A percentile compares a stretch with the other conserved stretches of the same genome.
Conservation (phyloP, 1,284 basidiomycete genomes). For the Neonothopanus nambi region DNA sequence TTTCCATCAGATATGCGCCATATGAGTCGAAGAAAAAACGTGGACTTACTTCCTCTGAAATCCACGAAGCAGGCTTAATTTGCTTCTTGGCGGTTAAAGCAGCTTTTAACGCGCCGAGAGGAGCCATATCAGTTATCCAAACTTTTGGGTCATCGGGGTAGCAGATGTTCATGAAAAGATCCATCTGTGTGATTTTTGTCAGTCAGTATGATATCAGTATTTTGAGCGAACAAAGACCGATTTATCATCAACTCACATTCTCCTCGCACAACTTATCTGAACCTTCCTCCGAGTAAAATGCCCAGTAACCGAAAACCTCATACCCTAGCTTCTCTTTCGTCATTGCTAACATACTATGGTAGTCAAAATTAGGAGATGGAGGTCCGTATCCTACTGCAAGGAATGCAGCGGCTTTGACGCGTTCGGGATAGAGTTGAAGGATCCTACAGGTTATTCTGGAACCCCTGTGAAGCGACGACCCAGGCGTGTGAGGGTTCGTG, state of each 20-base stretch:
- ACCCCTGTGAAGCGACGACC: slow-evolving; percentile 32
- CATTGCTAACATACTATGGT: slow-evolving; percentile 25
- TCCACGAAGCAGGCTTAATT: slow-evolving; percentile 1
- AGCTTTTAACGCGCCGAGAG: background rate
- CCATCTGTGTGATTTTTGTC: background rate
- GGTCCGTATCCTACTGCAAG: slow-evolving; percentile 11
- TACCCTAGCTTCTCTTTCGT: slow-evolving; percentile 29
- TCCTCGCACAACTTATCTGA: slow-evolving; percentile 30
- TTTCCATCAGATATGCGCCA: background rate
- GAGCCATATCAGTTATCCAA: background rate
- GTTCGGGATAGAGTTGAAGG: slow-evolving; percentile 25
- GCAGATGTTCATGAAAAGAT: background rate
- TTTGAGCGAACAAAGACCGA: background rate
- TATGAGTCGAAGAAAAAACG: background rate
- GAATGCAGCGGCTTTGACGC: slow-evolving; percentile 32
- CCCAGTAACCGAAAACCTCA: slow-evolving; percentile 41
- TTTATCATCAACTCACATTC: slow-evolving; percentile 24
- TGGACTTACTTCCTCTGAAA: slow-evolving; percentile 1
- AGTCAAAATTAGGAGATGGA: slow-evolving; percentile 29
- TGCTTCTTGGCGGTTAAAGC: background rate
- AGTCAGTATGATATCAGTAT: background rate
- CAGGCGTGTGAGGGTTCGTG: background rate
- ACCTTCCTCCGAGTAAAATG: slow-evolving; percentile 31
- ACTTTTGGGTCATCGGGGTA: slow-evolving; percentile 11
- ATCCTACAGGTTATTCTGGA: slow-evolving; percentile 30